These are phyloP conservation scores for Blastobotrys buckinghamii DNA, from an alignment of 1,139 yeast species.

Conservation along the genomic window DNA sequence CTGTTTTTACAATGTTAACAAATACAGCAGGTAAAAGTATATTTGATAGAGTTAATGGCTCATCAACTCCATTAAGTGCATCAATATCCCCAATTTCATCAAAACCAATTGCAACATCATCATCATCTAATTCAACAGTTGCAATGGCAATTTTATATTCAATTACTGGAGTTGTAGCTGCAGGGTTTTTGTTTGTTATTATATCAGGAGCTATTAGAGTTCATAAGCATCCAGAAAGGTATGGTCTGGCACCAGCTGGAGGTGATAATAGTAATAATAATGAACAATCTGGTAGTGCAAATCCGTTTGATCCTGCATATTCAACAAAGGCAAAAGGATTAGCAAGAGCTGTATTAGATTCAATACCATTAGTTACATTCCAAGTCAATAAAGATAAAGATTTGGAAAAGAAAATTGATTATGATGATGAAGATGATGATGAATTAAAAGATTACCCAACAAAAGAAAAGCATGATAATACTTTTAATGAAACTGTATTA, in stretches of 20 bases:
- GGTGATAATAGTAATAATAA: slow-evolving; percentile 8
- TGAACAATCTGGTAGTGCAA: slow-evolving; percentile 18
- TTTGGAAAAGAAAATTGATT: background rate
- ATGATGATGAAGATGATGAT: background rate
- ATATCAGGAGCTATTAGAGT: slow-evolving; percentile 33
- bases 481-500: too few relatives aligned
- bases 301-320: slow-evolving; percentile 12
- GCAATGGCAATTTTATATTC: slow-evolving; percentile 32
- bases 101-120: background rate
- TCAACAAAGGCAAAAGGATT: slow-evolving; percentile 31
- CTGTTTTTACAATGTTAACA: slow-evolving; percentile 28
- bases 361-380: slow-evolving; percentile 33
- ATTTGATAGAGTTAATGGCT: slow-evolving; percentile 20
- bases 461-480: too few relatives aligned
- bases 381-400: background rate
- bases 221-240: slow-evolving; percentile 35
- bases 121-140: slow-evolving; percentile 19
- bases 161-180: slow-evolving; percentile 30
- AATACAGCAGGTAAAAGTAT: slow-evolving; percentile 22
- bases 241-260: slow-evolving; percentile 24
- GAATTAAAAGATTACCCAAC: too few relatives aligned
- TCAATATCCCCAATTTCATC: slow-evolving; percentile 17
- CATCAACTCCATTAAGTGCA: slow-evolving; percentile 16
- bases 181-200: slow-evolving; percentile 29
- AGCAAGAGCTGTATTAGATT: slow-evolving; percentile 35